Evolutionary conservation across 2,329 filamentous ascomycete species (phyloP), one percentile per base, ranked within the genome.

Genomic region (Periconia macrospinosa): DNA sequence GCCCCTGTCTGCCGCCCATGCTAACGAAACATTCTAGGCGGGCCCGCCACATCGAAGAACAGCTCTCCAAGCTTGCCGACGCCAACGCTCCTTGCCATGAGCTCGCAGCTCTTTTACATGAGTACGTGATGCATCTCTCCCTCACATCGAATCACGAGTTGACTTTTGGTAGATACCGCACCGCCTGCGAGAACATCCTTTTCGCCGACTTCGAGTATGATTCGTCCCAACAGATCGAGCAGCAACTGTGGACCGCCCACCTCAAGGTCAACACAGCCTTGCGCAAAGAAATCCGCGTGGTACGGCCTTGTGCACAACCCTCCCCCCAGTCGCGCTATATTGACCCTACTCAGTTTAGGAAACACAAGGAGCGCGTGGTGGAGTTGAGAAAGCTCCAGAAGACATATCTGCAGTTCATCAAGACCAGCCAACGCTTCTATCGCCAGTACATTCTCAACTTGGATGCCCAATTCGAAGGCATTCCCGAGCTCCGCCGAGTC

Each of bases 351-450:
- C 53, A 75, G 81, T 72, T 83, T 76, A 73, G 65, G 56, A 73
- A 66, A 57, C 67, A 82, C 61, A 81, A 79, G 62, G 81, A 81
- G 65, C 80, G 79, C 63, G 78, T 80, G 52, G 83, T 86, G 44
- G 82, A 85, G 74, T 86, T 85, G 65, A 86, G 92, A 58, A 94
- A 92, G 74, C 79, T 93, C 47, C 88, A 90, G 71, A 92, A 90
- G 75, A 82, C 87, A 59, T 97, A 95, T 73, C 80, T 88, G 53
- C 84, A 86, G 61, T 97, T 96, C 72, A 85, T 97, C 63, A 95
- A 93, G 75, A 88, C 87, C 45, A 89, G 91, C 60, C 90, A 94
- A 74, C 86, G 86, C 65, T 97, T 96, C 73, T 97, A 97, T 79
- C 86, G 89, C 66, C 87, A 86, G 60, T 94, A 91, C 67, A 88